Percentiles rank a stretch among this genome's conserved stretches.
phyloP scores from a whole-genome alignment of 768 basidiomycete species.

The Boletus sp. region DNA sequence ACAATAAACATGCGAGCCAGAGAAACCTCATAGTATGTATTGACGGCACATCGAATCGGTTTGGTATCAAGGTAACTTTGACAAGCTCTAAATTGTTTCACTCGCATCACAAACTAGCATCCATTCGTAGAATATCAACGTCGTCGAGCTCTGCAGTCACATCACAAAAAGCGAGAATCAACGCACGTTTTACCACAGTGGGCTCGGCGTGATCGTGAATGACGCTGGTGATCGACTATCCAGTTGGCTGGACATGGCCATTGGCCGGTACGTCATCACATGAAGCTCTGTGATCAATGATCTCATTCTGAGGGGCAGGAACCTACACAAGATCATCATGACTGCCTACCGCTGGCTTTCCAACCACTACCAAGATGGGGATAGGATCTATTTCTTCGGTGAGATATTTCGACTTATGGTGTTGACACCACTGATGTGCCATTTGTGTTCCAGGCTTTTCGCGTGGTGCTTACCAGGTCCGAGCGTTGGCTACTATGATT shows the following conservation, averaged over 20 bases:
- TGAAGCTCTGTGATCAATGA: not conserved
- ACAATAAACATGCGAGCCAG: not conserved
- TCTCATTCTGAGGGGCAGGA: slow-evolving; percentile 24
- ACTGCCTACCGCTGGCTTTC: slow-evolving; percentile 42
- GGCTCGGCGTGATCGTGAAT: slow-evolving; percentile 35
- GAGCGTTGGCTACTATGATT: slow-evolving; percentile 45
- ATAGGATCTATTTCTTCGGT: slow-evolving; percentile 44
- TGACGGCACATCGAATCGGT: slow-evolving; percentile 42
- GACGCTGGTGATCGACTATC: slow-evolving; percentile 23
- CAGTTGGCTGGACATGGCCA: slow-evolving; percentile 30
- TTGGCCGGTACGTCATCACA: slow-evolving; percentile 34
- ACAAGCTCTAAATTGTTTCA: not conserved
- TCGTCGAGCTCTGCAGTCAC: slow-evolving; percentile 38
- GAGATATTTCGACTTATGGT: not conserved
- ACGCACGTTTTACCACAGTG: slow-evolving; percentile 42
- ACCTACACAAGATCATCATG: slow-evolving; percentile 36
- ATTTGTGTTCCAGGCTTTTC: slow-evolving; percentile 38
- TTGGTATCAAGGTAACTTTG: slow-evolving; percentile 30
- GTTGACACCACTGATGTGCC: not conserved
- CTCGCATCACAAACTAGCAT: not conserved
- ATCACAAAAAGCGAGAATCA: slow-evolving; percentile 35
- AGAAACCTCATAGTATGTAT: slow-evolving; percentile 35
- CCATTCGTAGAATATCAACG: slow-evolving; percentile 36
- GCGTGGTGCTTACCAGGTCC: slow-evolving; percentile 46
- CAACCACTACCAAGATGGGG: slow-evolving; percentile 37